Base-by-base conservation (phyloP, 2,329 filamentous ascomycete genomes). In the Trichoderma cornu-damae region DNA sequence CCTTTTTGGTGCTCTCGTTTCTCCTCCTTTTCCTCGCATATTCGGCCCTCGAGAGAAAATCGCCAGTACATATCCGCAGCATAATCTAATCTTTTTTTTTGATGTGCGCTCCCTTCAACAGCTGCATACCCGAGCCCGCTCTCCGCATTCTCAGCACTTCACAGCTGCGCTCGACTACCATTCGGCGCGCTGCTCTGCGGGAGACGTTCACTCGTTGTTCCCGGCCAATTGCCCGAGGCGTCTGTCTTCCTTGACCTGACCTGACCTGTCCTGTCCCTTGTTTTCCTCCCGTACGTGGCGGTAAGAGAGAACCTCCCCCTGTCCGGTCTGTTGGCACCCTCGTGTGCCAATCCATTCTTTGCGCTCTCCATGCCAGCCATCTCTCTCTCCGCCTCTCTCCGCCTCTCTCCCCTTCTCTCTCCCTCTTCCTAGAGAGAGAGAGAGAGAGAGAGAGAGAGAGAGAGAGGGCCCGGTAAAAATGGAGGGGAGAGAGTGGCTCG, bases 161-260 rank as follows among this genome's bases (percentile, higher is more conserved):
- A 72, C 73, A 69, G 70, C 72, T 70, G 71, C 74, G 74, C 71
- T 75, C 71, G 69, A 68, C 64, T 70, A 67, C 65, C 67, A 68
- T 68, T 66, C 69, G 74, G 70, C 74, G 72, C 70, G 72, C 73
- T 73, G 69, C 68, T 71, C 69, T 68, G 77, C 80, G 78, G 81
- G 80, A 84, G 79, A 82, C 81, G 80, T 84, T 84, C 79, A 74
- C 79, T 84, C 81, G 81, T 81, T 79, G 75, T 78, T 83, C 78
- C 80, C 77, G n/a, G 77, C 76, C 69, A 68, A 69, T 71, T 69
- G 75, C 71, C 75, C 75, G 74, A 75, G 64, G 28, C 56, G 50
- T 56, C 52, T 76, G n/a, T n/a, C n/a, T n/a, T n/a, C n/a, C n/a
- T n/a, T n/a, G n/a, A n/a, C n/a, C n/a, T n/a, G n/a, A n/a, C 43